Evolutionary conservation across 169 alveolate species (phyloP), one percentile per base, ranked within the genome.

Genomic region (Plasmodium vinckei): DNA sequence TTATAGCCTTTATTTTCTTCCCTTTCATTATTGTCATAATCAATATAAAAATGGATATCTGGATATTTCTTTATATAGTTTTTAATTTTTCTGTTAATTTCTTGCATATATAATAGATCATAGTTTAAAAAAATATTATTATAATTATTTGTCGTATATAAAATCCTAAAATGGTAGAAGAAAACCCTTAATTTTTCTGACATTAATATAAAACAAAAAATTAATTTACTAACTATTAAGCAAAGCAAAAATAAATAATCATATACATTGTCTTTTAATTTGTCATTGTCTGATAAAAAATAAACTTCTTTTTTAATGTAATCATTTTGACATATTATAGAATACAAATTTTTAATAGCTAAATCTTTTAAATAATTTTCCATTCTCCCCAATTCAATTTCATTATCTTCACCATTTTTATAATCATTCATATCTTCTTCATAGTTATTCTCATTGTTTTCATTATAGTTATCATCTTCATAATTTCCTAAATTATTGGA

Each of bases 21-120:
- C 15, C 46, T 60, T n/a, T 53, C 71, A 23, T 82, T 65, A 51
- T 79, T 65, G 23, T 70, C 91, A 60, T 57, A 70, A 63, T 86
- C 87, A 46, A 86, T 59, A 70, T 86, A 86, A 60, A 86, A 86
- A 59, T 68, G 67, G 46, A 86, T 86, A 69, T 86, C 91, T 23
- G 91, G 91, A 64, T 86, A 70, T 23, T 23, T 86, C 87, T 53
- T 86, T 27, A 86, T 86, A 54, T 86, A 86, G 53, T 39, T 86
- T 64, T 86, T 86, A 59, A 86, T 86, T 53, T 70, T 86, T 39
- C 91, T 44, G 9, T 86, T 86, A 15, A 47, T 47, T 42, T 86
- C 87, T 47, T 86, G 91, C 91, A 86, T 86, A 46, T 59, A 59
- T 49, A 86, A 64, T 57, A 86, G 60, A 63, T 86, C 91, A 59